Evolutionary conservation across 345 rosid species (phyloP), one percentile per base, ranked within the genome.

Genomic region (Murraya koenigii): DNA sequence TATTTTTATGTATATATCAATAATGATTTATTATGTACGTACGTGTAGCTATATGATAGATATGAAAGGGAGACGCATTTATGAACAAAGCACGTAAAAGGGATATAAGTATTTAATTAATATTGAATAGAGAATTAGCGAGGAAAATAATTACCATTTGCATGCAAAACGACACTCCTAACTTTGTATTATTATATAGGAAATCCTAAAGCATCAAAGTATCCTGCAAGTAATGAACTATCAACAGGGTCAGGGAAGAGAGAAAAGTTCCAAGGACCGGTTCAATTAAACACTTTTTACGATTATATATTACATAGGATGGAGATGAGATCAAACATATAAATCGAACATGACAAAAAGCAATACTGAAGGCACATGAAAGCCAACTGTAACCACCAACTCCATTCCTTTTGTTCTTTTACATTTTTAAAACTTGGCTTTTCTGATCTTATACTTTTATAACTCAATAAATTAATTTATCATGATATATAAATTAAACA

Each of bases 231-330:
- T 35, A 25, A 17, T 39, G 19, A 65, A 11, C 60, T 64, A 26
- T 54, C n/a, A n/a, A n/a, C n/a, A n/a, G n/a, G 32, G 67, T 33
- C 30, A 20, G 6, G 35, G 39, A 52, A 74, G 49, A 47, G 11
- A 49, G 14, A 55, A 79, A 68, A 59, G 66, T 10, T 65, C 33
- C 22, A 49, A 4, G 10, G 72, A 26, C 30, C 72, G 64, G 20
- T 75, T 72, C 75, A 68, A 68, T 44, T 33, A 69, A 47, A 13
- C 13, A 35, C 66, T 69, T 78, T 71, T 67, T 22, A 4, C 7
- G 20, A 32, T 22, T 20, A 19, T 55, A 32, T 32, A 55, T 3
- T 35, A 11, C 15, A 49, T 28, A 28, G 38, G 38, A 71, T 8
- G 41, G 15, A 30, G 26, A 32, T 30, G 44, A 52, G 41, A 49